phyloP scores from a whole-genome alignment of 2,329 filamentous ascomycete genomes.

The Pyrenochaeta sp. region DNA sequence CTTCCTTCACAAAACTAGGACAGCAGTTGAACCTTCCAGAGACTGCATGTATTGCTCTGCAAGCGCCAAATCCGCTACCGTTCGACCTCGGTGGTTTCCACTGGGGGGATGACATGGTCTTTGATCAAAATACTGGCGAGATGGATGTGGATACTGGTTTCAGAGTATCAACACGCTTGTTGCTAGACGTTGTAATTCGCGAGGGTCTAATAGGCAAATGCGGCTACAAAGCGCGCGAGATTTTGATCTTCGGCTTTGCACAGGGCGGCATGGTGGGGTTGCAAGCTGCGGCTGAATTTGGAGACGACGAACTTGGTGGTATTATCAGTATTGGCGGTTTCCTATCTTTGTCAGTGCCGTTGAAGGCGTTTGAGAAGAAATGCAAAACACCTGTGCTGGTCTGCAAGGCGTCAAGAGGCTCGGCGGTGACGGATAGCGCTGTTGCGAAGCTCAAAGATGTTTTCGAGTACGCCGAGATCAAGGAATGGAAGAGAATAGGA shows the following conservation, averaged over 20 bases:
- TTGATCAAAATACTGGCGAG: slow-evolving; percentile 60
- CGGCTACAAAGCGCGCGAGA: slow-evolving; percentile 58
- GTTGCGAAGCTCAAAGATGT: slow-evolving; percentile 70
- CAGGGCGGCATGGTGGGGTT: slow-evolving; percentile 67
- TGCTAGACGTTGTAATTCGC: slow-evolving; percentile 56
- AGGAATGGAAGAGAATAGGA: slow-evolving; percentile 62
- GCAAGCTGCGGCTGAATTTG: slow-evolving; percentile 50
- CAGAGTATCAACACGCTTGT: slow-evolving; percentile 50
- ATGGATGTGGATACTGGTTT: slow-evolving; percentile 66
- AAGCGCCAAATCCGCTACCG: slow-evolving; percentile 74
- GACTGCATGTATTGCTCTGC: slow-evolving; percentile 77
- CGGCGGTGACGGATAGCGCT: slow-evolving; percentile 68
- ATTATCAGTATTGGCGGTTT: slow-evolving; percentile 70
- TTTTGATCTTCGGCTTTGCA: slow-evolving; percentile 64
- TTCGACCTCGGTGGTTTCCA: slow-evolving; percentile 72
- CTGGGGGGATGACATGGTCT: slow-evolving; percentile 68
- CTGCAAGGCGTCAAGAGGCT: slow-evolving; percentile 61
- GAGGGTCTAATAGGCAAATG: slow-evolving; percentile 59
- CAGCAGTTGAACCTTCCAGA: slow-evolving; percentile 76
- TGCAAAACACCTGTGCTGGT: slow-evolving; percentile 70
- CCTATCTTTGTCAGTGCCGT: slow-evolving; percentile 54
- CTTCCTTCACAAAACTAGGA: slow-evolving; percentile 74
- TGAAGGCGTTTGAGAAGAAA: slow-evolving; percentile 55
- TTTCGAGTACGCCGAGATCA: slow-evolving; percentile 62
- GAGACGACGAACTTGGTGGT: slow-evolving; percentile 61